These are phyloP conservation scores for Teratosphaeria gauchensis DNA, from an alignment of 2,329 filamentous ascomycete genomes.

Conservation along the genomic window DNA sequence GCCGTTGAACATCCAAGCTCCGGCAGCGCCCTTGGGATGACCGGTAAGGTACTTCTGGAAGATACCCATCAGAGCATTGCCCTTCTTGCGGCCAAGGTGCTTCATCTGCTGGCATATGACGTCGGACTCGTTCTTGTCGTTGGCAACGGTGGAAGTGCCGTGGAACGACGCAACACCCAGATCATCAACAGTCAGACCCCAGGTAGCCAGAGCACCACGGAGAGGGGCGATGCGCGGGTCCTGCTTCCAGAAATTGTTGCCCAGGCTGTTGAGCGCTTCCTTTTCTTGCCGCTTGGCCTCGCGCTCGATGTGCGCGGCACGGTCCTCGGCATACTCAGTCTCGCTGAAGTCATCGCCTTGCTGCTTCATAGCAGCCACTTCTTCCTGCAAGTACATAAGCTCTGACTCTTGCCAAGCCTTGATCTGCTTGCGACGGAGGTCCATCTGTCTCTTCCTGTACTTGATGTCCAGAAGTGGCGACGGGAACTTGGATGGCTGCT, in stretches of 20 bases:
- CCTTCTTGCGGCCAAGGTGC: constrained; percentile 90
- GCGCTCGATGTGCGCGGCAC: constrained; percentile 73
- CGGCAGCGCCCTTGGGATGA: constrained; percentile 97
- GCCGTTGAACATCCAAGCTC: constrained; percentile 99
- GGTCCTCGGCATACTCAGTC: constrained; percentile 75
- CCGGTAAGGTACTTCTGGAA: constrained; percentile 99
- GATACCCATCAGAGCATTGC: constrained; percentile 89
- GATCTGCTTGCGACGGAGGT: constrained; percentile 87
- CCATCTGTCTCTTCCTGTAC: constrained; percentile 90
- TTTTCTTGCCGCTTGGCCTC: constrained; percentile 86
- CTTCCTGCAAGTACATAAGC: constrained; percentile 83
- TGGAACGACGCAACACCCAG: constrained; percentile 95
- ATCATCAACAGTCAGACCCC: constrained; percentile 96
- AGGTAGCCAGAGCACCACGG: constrained; percentile 89
- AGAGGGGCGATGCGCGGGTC: constrained; percentile 89
- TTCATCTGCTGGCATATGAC: constrained; percentile 94
- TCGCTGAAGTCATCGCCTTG: constrained; percentile 69
- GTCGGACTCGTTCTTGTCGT: constrained; percentile 99
- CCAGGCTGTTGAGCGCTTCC: constrained; percentile 82
- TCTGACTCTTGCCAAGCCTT: constrained; percentile 95
- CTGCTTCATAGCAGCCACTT: constrained; percentile 82
- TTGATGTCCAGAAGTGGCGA: constrained; percentile 95
- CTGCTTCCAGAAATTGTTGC: constrained; percentile 98
- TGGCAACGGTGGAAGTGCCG: constrained; percentile 94
- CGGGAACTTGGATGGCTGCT: constrained; percentile 83